phyloP scores from a whole-genome alignment of 2,329 filamentous ascomycete genomes.

The Xylariales sp. region DNA sequence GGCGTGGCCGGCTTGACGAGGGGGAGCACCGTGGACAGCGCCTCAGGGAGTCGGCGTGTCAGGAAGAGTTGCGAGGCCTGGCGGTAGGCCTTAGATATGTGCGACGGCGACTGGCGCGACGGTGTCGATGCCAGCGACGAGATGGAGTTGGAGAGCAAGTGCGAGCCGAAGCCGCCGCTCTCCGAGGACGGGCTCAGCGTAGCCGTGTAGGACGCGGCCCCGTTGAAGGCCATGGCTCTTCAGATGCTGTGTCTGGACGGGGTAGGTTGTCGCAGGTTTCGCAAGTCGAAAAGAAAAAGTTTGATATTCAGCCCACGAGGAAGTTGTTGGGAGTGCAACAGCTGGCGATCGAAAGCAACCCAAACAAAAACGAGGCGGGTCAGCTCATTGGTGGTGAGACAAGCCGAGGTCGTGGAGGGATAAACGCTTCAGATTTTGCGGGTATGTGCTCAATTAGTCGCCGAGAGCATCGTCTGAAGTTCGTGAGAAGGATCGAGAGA shows the following conservation, averaged over 20 bases:
- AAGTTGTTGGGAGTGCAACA: too few relatives aligned
- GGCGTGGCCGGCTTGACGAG: constrained; percentile 61
- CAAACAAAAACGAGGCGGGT: too few relatives aligned
- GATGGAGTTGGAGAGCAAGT: constrained; percentile 59
- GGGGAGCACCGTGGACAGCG: constrained; percentile 77
- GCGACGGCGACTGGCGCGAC: constrained; percentile 58
- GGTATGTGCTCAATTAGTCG: too few relatives aligned
- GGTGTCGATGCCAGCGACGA: constrained; percentile 55
- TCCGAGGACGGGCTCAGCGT: constrained; percentile 3
- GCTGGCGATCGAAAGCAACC: too few relatives aligned
- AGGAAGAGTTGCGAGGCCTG: constrained; percentile 92
- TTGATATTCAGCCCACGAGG: not conserved
- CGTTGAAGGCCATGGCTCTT: constrained; percentile 7
- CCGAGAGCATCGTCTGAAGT: too few relatives aligned
- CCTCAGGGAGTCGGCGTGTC: constrained; percentile 87
- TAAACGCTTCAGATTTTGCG: too few relatives aligned
- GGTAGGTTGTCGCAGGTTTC: not conserved
- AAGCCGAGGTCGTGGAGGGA: too few relatives aligned
- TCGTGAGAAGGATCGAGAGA: too few relatives aligned
- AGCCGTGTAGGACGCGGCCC: constrained; percentile 2
- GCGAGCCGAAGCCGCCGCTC: constrained; percentile 4
- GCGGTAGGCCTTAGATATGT: constrained; percentile 88
- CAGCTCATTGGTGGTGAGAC: too few relatives aligned
- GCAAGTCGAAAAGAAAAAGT: not conserved
- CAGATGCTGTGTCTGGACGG: not conserved